Conservation (phyloP, 2,329 filamentous ascomycete species). For the Stylonectria norvegica region DNA sequence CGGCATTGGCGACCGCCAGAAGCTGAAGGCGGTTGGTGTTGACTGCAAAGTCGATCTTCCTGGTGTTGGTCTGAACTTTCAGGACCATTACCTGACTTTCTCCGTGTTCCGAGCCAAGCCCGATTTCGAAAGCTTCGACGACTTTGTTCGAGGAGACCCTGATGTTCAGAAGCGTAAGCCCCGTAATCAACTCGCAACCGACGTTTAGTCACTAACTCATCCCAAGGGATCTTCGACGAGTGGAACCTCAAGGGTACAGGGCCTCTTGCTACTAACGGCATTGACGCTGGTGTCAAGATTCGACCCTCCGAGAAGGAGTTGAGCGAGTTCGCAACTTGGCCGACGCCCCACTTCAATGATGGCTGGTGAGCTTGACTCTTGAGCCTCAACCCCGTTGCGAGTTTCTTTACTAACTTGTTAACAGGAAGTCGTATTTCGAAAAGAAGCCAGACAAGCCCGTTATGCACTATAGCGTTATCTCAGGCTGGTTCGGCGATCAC, state of each 20-base stretch:
- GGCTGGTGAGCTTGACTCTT: no score
- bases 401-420: no score
- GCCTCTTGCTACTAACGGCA: constrained; percentile 72
- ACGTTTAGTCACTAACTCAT: no score
- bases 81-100: constrained; percentile 73
- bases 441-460: constrained; percentile 82
- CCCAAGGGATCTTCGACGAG: constrained; percentile 69
- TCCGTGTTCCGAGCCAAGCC: constrained; percentile 70
- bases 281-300: constrained; percentile 77
- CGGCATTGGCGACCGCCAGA: constrained; percentile 68
- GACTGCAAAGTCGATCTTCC: constrained; percentile 68
- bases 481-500: constrained; percentile 61
- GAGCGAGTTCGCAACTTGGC: constrained; percentile 66
- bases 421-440: constrained; percentile 80
- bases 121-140: constrained; percentile 73
- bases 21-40: constrained; percentile 65
- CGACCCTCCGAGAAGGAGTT: constrained; percentile 67
- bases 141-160: constrained; percentile 72
- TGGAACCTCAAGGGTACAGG: constrained; percentile 79
- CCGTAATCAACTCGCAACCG: background rate
- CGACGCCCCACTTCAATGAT: constrained; percentile 67
- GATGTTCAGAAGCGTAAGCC: constrained; percentile 61
- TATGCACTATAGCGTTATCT: constrained; percentile 79
- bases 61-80: constrained; percentile 73
- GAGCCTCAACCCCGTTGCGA: no score